Conservation (phyloP, 768 basidiomycete genomes). For the Lentinula lateritia region DNA sequence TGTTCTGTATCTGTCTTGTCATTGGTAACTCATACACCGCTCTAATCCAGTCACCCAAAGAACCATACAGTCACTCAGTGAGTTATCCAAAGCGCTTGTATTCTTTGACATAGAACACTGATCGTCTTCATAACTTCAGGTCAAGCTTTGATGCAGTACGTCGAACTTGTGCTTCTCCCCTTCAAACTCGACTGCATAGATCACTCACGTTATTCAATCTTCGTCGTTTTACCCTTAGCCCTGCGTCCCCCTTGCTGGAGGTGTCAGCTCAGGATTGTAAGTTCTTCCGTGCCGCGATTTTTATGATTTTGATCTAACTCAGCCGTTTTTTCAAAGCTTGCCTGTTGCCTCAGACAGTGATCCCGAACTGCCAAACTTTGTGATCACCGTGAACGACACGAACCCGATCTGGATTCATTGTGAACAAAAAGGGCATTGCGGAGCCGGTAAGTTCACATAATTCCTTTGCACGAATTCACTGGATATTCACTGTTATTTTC, state of each 20-base stretch:
- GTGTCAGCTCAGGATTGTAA: conserved; percentile 33
- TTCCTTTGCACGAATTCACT: neutral
- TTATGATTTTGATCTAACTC: neutral
- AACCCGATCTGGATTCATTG: conserved; percentile 58
- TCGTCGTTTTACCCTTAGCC: conserved; percentile 8
- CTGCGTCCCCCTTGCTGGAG: conserved; percentile 21
- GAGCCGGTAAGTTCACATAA: conserved; percentile 20
- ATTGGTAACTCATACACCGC: conserved; percentile 31
- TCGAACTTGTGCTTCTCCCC: conserved; percentile 19
- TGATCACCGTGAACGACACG: conserved; percentile 33
- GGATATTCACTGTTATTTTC: neutral
- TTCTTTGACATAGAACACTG: neutral
- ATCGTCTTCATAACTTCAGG: neutral
- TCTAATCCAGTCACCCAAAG: conserved; percentile 33
- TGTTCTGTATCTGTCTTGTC: conserved; percentile 28
- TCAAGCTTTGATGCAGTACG: conserved; percentile 34
- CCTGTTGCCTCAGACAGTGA: conserved; percentile 34
- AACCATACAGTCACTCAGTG: conserved; percentile 42
- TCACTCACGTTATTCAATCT: neutral
- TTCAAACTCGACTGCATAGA: neutral
- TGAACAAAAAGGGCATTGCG: conserved; percentile 47
- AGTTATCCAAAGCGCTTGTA: neutral
- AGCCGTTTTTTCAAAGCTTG: conserved; percentile 14
- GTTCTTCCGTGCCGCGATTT: conserved; percentile 6
- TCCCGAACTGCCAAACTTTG: conserved; percentile 29